phyloP scores from a whole-genome alignment of 2,329 filamentous ascomycete species.

The Cladosporium austrohemisphaericum region DNA sequence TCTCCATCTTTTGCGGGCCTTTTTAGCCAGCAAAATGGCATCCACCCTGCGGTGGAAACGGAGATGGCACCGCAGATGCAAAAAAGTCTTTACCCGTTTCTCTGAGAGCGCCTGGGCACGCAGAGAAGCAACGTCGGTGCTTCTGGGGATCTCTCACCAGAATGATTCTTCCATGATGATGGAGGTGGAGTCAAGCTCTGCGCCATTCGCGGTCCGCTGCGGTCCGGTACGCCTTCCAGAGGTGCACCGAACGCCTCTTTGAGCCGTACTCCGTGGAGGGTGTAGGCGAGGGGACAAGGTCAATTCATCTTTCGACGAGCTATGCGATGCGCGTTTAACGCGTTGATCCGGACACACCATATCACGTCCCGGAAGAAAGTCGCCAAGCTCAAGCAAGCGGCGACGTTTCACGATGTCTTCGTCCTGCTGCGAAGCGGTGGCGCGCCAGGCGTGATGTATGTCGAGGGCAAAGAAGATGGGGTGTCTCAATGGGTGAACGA shows the following conservation, averaged over 20 bases:
- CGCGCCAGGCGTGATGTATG: constrained; percentile 75
- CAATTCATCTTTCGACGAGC: constrained; percentile 1
- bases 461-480: constrained; percentile 56
- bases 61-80: constrained; percentile 1
- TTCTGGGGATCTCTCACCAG: no score
- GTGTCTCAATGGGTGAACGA: constrained; percentile 62
- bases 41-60: background rate
- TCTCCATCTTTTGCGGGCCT: background rate
- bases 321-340: constrained; percentile 38
- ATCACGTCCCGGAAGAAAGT: constrained; percentile 78
- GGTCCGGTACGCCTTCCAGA: background rate
- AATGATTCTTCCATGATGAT: no score
- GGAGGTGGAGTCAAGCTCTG: constrained; percentile 10
- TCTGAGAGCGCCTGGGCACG: no score
- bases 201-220: background rate
- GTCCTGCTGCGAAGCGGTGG: constrained; percentile 65
- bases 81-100: constrained; percentile 11
- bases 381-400: constrained; percentile 59
- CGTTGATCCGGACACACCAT: constrained; percentile 73
- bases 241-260: no score
- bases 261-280: no score
- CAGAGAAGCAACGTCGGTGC: no score
- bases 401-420: constrained; percentile 57
- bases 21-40: background rate
- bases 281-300: background rate